Evolutionary conservation across 352 stramenopile genomes (phyloP).

Genomic region (Pythium grandisporangium): DNA sequence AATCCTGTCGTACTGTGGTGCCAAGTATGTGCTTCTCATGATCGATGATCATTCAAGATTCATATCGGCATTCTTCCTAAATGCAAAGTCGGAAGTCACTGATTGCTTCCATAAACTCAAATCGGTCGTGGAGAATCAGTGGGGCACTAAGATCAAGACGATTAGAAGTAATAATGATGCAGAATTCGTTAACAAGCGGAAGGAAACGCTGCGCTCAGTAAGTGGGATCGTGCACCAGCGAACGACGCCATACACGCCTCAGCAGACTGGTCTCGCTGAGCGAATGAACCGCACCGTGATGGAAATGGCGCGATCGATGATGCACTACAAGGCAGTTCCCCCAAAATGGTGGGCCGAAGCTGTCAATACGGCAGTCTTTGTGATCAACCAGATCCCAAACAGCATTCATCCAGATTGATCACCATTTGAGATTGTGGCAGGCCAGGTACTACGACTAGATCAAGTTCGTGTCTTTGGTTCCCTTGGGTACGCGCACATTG

Average conservation of each 20-base stretch:
- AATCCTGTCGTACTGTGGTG: neutral
- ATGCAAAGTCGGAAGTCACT: neutral
- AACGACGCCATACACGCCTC: neutral
- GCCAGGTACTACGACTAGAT: neutral
- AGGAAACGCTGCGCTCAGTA: neutral
- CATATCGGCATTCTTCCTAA: neutral
- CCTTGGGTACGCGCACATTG: constrained; percentile 4
- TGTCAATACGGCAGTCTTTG: constrained; percentile 5
- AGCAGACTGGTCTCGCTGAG: neutral
- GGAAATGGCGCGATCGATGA: neutral
- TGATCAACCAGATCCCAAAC: constrained; percentile 6
- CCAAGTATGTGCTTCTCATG: neutral
- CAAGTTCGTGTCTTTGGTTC: constrained; percentile 8
- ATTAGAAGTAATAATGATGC: neutral
- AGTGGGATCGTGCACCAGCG: neutral
- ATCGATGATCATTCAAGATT: neutral
- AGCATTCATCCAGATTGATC: neutral
- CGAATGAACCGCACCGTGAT: constrained; percentile 1
- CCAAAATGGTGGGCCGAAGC: constrained; percentile 10
- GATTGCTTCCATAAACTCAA: neutral
- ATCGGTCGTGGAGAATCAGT: neutral
- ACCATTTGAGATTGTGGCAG: neutral
- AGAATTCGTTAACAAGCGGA: neutral
- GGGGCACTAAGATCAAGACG: neutral
- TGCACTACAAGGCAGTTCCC: neutral